A percentile compares a stretch with the other conserved stretches of the same genome.
Conservation (phyloP, 106 monocot species). For the Alisma plantagoaquatica region DNA sequence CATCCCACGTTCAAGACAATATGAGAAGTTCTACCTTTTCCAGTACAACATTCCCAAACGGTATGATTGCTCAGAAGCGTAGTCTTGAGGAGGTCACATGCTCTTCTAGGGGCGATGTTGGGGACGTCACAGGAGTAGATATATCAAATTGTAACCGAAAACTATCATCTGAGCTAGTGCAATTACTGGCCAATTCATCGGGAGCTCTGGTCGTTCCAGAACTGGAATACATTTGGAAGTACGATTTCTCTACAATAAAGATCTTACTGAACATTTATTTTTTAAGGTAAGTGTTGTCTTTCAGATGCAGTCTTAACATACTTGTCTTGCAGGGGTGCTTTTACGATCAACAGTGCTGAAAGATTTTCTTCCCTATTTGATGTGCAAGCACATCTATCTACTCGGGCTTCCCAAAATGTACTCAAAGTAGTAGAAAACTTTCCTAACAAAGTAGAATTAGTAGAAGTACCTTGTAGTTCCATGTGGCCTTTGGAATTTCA, state of each 20-base stretch:
- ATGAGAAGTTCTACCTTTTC: not conserved
- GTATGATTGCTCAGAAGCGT: slow-evolving; percentile 9
- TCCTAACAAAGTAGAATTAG: slow-evolving; percentile 45
- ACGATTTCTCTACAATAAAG: slow-evolving; percentile 19
- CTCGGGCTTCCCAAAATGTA: slow-evolving; percentile 57
- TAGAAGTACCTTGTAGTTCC: slow-evolving; percentile 34
- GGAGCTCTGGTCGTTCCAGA: slow-evolving; percentile 46
- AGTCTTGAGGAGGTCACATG: slow-evolving; percentile 2
- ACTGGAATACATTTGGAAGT: slow-evolving; percentile 74
- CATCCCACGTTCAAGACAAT: slow-evolving; percentile 11
- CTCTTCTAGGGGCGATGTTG: not conserved
- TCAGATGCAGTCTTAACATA: not conserved
- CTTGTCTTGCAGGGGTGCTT: slow-evolving; percentile 24
- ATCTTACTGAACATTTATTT: slow-evolving; percentile 5
- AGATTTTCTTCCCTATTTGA: slow-evolving; percentile 26
- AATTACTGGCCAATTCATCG: slow-evolving; percentile 2
- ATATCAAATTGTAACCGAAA: too few relatives aligned
- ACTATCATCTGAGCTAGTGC: not conserved
- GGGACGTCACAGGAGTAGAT: not conserved
- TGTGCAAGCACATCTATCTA: slow-evolving; percentile 84
- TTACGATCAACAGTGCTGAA: slow-evolving; percentile 43
- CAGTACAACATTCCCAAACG: slow-evolving; percentile 5
- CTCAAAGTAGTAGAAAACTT: slow-evolving; percentile 43
- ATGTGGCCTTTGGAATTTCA: slow-evolving; percentile 59
- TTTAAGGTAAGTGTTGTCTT: not conserved